phyloP scores from a whole-genome alignment of 2,329 filamentous ascomycete genomes.

The Dactylellina haptotyla region DNA sequence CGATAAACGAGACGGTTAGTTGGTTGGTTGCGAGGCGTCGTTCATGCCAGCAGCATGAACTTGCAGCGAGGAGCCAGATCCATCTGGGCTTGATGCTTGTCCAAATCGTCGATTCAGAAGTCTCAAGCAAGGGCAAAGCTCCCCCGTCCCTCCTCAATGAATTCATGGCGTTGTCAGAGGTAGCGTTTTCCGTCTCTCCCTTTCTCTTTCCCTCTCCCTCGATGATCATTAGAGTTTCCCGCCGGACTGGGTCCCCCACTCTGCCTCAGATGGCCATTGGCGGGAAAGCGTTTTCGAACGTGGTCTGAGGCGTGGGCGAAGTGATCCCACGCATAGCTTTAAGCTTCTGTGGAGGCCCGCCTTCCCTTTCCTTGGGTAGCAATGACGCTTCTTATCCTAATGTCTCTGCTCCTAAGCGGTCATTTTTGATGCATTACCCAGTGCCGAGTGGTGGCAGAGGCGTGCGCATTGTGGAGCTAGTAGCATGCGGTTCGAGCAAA shows the following conservation, averaged over 20 bases:
- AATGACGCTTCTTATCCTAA: slow-evolving; percentile 37
- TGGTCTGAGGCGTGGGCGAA: slow-evolving; percentile 28
- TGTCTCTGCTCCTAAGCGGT: neutral
- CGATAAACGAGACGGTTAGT: neutral
- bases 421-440: slow-evolving; percentile 35
- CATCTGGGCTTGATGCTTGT: neutral
- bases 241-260: slow-evolving; percentile 33
- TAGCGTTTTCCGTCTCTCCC: neutral
- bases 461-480: slow-evolving; percentile 8
- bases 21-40: neutral
- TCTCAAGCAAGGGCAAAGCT: neutral
- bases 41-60: neutral
- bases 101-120: neutral
- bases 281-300: slow-evolving; percentile 36
- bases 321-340: slow-evolving; percentile 30
- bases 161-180: neutral
- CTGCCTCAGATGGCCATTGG: slow-evolving; percentile 30
- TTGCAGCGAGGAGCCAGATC: neutral
- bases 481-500: slow-evolving; percentile 10
- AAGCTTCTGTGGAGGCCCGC: slow-evolving; percentile 43
- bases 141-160: neutral
- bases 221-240: slow-evolving; percentile 24
- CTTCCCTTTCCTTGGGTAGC: slow-evolving; percentile 45
- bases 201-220: no score
- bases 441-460: slow-evolving; percentile 34